Evolutionary conservation across 75 land plant species (phyloP).

Genomic region (Isoetes taiwanensis): DNA sequence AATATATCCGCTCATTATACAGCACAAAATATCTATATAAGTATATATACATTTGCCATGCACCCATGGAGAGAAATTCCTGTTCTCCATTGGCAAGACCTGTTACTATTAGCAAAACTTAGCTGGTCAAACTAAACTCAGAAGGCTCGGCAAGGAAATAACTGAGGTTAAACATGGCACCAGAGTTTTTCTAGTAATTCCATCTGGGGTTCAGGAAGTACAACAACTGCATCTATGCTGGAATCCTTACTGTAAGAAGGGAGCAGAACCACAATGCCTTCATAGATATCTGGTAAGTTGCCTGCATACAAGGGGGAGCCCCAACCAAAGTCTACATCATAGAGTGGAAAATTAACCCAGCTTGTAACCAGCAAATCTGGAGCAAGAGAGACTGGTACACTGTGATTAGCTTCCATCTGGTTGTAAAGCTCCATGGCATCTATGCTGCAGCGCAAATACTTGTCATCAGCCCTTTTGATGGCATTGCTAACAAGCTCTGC

Average conservation of each 20-base stretch:
- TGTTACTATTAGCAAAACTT: too few relatives aligned
- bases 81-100: too few relatives aligned
- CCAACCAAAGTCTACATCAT: constrained; percentile 5
- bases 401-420: too few relatives aligned
- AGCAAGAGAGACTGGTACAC: background rate
- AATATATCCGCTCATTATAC: too few relatives aligned
- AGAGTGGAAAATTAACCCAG: constrained; percentile 4
- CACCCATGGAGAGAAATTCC: too few relatives aligned
- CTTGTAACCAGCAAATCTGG: background rate
- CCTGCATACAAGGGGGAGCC: background rate
- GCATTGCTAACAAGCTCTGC: constrained; percentile 25
- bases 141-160: too few relatives aligned
- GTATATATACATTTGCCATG: too few relatives aligned
- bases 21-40: too few relatives aligned
- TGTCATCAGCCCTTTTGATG: constrained; percentile 18
- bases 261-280: constrained; percentile 1
- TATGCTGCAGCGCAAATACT: constrained; percentile 35
- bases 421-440: constrained; percentile 45
- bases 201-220: background rate
- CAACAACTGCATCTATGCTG: constrained; percentile 1
- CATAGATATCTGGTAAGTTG: background rate
- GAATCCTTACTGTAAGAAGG: background rate
- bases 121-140: too few relatives aligned
- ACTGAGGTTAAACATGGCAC: too few relatives aligned
- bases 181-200: background rate